Conservation (phyloP, 768 basidiomycete genomes). For the Tulasnella sp. region DNA sequence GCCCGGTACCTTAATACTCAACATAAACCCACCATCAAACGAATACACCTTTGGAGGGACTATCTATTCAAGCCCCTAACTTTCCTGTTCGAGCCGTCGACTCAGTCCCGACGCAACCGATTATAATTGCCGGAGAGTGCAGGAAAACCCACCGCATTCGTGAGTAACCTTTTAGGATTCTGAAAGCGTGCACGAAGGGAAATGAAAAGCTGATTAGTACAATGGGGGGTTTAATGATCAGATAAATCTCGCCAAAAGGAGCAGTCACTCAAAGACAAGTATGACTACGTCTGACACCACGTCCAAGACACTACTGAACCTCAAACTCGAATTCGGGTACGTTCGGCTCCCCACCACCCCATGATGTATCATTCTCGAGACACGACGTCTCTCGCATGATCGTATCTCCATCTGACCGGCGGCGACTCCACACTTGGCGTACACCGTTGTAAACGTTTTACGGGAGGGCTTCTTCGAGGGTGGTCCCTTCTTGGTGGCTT, state of each 20-base stretch:
- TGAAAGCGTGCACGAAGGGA: neutral
- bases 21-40: neutral
- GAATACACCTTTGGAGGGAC: neutral
- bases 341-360: neutral
- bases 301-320: slow-evolving; percentile 18
- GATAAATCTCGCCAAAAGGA: too few relatives aligned
- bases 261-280: too few relatives aligned
- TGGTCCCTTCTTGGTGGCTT: neutral
- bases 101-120: neutral
- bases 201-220: neutral
- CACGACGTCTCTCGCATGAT: neutral
- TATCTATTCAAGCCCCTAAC: neutral
- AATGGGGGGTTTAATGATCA: neutral
- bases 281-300: neutral
- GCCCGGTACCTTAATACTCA: neutral
- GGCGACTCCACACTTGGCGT: neutral
- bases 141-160: neutral
- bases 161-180: neutral
- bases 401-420: slow-evolving; percentile 1
- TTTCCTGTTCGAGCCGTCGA: neutral
- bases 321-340: slow-evolving; percentile 60
- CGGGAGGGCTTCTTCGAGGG: neutral
- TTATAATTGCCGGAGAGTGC: neutral
- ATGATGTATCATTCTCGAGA: neutral
- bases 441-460: neutral